These are phyloP conservation scores for Vitellaria paradoxa DNA, from an alignment of 179 eudicot species.

Conservation along the genomic window DNA sequence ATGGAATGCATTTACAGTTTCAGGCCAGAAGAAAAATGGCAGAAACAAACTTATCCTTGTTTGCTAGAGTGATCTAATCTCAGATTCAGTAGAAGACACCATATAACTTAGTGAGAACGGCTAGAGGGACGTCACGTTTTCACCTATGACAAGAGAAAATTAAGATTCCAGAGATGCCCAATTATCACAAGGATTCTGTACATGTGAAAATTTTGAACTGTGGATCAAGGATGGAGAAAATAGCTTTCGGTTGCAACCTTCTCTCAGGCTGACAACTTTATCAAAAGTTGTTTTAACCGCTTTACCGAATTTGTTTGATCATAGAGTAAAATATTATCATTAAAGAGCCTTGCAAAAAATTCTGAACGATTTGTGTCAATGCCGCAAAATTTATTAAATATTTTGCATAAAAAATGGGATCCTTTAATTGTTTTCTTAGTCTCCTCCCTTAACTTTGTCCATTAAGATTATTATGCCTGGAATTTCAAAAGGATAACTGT, in stretches of 20 bases:
- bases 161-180: background rate
- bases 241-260: background rate
- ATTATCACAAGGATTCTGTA: background rate
- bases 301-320: background rate
- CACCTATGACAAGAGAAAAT: background rate
- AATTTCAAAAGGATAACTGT: too few species aligned
- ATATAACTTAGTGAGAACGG: background rate
- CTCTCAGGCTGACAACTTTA: background rate
- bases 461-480: too few species aligned
- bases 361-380: background rate
- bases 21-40: background rate
- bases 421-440: background rate
- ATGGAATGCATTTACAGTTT: background rate
- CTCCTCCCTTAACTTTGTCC: background rate
- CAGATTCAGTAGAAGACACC: background rate
- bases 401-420: background rate
- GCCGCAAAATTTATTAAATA: background rate
- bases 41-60: slow-evolving; percentile 3
- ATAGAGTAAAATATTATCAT: background rate
- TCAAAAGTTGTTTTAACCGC: background rate
- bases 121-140: background rate
- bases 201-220: background rate
- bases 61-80: background rate
- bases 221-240: background rate
- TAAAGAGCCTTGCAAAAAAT: background rate